Conservation (phyloP, 306 rosid genomes). For the Ochetophila trinervis region DNA sequence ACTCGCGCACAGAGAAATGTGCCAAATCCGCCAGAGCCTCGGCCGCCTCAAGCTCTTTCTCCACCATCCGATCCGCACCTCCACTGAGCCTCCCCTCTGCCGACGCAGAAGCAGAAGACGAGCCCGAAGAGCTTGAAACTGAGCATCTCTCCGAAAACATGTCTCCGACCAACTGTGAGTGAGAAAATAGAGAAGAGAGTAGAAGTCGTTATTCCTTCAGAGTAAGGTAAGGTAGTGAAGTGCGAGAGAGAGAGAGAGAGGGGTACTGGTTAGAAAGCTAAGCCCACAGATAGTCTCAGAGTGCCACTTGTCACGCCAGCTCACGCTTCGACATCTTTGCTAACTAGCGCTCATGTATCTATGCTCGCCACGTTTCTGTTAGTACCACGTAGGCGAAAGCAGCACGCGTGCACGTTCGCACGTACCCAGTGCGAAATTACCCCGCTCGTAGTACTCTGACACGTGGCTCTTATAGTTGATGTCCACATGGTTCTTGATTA, state of each 20-base stretch:
- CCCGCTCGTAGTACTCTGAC: background rate
- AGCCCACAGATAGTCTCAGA: slow-evolving; percentile 17
- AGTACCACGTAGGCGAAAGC: slow-evolving; percentile 38
- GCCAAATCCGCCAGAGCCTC: slow-evolving; percentile 86
- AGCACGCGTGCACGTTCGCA: slow-evolving; percentile 16
- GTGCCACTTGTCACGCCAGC: slow-evolving; percentile 63
- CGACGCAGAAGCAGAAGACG: slow-evolving; percentile 15
- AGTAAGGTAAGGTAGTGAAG: slow-evolving; percentile 1
- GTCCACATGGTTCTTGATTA: slow-evolving; percentile 7
- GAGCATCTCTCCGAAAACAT: slow-evolving; percentile 32
- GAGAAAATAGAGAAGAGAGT: background rate
- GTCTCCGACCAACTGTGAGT: background rate
- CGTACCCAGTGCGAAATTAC: slow-evolving; percentile 15
- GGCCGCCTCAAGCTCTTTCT: slow-evolving; percentile 87
- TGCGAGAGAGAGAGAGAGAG: background rate
- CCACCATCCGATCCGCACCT: slow-evolving; percentile 49
- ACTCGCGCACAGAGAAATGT: slow-evolving; percentile 50
- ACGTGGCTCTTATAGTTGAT: background rate
- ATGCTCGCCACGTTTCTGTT: slow-evolving; percentile 48
- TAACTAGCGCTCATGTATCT: slow-evolving; percentile 41
- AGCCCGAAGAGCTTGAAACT: slow-evolving; percentile 26
- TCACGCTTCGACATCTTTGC: slow-evolving; percentile 41
- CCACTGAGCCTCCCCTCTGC: slow-evolving; percentile 15
- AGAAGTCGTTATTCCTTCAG: background rate
- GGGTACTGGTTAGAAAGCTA: slow-evolving; percentile 28